phyloP scores from a whole-genome alignment of 1,139 yeast species.

The Spathaspora sp. region DNA sequence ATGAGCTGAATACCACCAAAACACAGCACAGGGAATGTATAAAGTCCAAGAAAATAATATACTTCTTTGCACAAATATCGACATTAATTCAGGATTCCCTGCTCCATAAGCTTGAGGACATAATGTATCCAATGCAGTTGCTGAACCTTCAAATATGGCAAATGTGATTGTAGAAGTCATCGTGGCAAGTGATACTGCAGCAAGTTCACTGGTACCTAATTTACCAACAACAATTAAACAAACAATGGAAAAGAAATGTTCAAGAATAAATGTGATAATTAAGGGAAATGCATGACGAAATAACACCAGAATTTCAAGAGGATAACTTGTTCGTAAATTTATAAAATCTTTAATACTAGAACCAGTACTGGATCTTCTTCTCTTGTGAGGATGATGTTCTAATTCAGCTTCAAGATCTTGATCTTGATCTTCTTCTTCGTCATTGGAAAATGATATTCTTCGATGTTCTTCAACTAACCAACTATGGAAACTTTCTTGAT shows the following conservation, averaged over 20 bases:
- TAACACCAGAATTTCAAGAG: constrained; percentile 48
- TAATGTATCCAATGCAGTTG: constrained; percentile 83
- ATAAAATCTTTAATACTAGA: constrained; percentile 26
- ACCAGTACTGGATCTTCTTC: constrained; percentile 12
- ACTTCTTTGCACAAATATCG: constrained; percentile 65
- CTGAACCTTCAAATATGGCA: constrained; percentile 84
- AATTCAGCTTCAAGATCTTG: constrained; percentile 14
- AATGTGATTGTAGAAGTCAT: constrained; percentile 86
- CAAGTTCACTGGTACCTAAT: constrained; percentile 67
- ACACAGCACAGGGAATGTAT: constrained; percentile 59
- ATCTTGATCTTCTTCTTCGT: constrained; percentile 13
- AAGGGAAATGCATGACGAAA: constrained; percentile 61
- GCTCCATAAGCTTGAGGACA: constrained; percentile 86
- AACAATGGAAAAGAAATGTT: constrained; percentile 70
- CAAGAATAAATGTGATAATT: constrained; percentile 64
- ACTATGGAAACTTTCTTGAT: constrained; percentile 50
- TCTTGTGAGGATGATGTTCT: constrained; percentile 10
- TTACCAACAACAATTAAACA: constrained; percentile 74
- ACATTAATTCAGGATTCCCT: constrained; percentile 58
- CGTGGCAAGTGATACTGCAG: constrained; percentile 82
- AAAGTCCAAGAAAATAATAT: constrained; percentile 53
- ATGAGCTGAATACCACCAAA: constrained; percentile 67
- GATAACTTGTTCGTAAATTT: constrained; percentile 44
- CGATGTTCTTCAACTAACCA: constrained; percentile 74
- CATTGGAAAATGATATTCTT: constrained; percentile 36